Evolutionary conservation across 352 stramenopile genomes (phyloP), one percentile per base, ranked within the genome.

Genomic region (Thalassiosira tumida): DNA sequence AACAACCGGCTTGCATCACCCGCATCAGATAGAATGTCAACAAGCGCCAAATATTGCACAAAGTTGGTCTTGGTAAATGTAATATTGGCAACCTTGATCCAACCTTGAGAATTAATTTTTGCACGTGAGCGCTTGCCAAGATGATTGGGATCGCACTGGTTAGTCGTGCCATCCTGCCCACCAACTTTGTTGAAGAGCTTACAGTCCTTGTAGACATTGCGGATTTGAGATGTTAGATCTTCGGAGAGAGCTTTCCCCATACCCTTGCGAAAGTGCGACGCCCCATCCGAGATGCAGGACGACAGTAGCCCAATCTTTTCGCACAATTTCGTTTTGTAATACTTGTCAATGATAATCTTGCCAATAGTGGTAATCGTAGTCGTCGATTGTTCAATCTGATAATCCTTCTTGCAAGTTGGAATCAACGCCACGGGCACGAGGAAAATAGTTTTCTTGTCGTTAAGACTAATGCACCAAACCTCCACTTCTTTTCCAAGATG

Each of bases 111-210:
- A 24, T 86, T 86, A 26, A 77, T 47, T 47, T 64, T 40, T n/a
- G 79, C 79, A 24, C 79, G 37, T 41, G 54, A 78, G 14, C 64
- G 59, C 31, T 86, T 86, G 31, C 79, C 79, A 54, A 86, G 64
- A 65, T 86, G 79, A 72, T 77, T 64, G 15, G 43, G 38, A 65
- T 86, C 77, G 65, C 77, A 84, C 6, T 14, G 10, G 10, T 24
- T 35, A 31, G 77, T 76, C 29, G 33, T 59, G 6, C 77, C 77
- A 10, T 41, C 2, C 29, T 51, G 7, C 51, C 77, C 77, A 33
- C 77, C 77, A 72, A 65, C 65, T 64, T 67, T 13, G 41, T 84
- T 84, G 29, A 84, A 40, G 5, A 84, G n/a, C 17, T 35, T 26
- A 50, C 77, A 84, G 4, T 74, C 65, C 2, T 6, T 24, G 29